Conservation (phyloP, 1,284 basidiomycete genomes). For the Ganoderma sp. region DNA sequence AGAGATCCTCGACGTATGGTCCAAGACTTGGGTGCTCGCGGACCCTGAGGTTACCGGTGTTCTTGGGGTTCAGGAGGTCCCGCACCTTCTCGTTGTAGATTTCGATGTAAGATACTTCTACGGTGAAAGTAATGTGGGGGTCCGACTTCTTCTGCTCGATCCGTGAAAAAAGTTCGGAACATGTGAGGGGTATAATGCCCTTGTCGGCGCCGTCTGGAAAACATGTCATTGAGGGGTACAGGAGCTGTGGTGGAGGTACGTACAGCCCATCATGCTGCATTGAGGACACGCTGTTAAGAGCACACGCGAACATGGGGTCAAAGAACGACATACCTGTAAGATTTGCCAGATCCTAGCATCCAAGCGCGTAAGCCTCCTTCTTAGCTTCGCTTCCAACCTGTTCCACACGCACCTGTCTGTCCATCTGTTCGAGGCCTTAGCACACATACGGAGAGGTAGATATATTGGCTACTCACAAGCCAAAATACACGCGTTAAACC, state of each 20-base stretch:
- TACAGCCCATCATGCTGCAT: conserved; percentile 97
- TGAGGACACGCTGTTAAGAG: conserved; percentile 2
- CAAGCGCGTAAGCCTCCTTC: conserved; percentile 18
- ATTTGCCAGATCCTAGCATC: conserved; percentile 88
- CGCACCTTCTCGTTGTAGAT: conserved; percentile 99
- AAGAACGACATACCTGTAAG: conserved; percentile 70
- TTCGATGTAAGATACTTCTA: conserved; percentile 98
- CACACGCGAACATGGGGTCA: background rate
- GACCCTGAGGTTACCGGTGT: conserved; percentile 93
- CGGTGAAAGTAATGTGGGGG: conserved; percentile 79
- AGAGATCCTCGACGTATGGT: conserved; percentile 97
- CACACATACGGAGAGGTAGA: conserved; percentile 16
- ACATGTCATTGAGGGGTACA: conserved; percentile 17
- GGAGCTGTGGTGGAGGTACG: conserved; percentile 45
- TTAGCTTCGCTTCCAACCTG: conserved; percentile 6
- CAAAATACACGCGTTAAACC: conserved; percentile 98
- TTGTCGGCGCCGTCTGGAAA: conserved; percentile 89
- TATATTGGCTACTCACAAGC: conserved; percentile 77
- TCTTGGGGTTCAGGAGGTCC: conserved; percentile 96
- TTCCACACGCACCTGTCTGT: conserved; percentile 73
- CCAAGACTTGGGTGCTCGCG: conserved; percentile 95
- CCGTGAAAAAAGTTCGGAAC: conserved; percentile 89
- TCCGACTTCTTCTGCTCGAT: conserved; percentile 77
- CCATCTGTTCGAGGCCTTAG: conserved; percentile 60
- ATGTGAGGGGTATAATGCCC: conserved; percentile 97